Evolutionary conservation across 306 rosid species (phyloP).

Genomic region (Purshia tridentata): DNA sequence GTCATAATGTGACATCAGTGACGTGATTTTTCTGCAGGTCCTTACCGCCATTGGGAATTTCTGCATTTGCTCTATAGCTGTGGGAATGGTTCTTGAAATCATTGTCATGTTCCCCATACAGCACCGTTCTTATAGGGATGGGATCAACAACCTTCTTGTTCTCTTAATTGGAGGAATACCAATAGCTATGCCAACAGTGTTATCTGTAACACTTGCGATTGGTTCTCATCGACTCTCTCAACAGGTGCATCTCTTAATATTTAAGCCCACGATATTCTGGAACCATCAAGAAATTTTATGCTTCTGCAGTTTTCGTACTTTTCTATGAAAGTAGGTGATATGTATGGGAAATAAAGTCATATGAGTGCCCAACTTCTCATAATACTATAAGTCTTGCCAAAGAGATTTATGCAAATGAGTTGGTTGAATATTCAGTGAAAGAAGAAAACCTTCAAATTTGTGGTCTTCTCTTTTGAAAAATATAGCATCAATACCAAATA

Average conservation of each 20-base stretch:
- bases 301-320: not conserved
- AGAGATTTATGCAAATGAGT: not conserved
- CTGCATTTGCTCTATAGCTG: slow-evolving; percentile 89
- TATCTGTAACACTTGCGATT: slow-evolving; percentile 87
- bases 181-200: slow-evolving; percentile 95
- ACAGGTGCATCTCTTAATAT: slow-evolving; percentile 51
- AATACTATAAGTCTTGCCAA: not conserved
- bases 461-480: slow-evolving; percentile 6
- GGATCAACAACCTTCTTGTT: slow-evolving; percentile 91
- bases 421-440: not conserved
- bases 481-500: not conserved
- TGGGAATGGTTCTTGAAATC: slow-evolving; percentile 85
- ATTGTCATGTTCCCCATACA: slow-evolving; percentile 80
- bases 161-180: slow-evolving; percentile 94
- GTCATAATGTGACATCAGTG: not conserved
- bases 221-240: slow-evolving; percentile 90
- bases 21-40: slow-evolving; percentile 51
- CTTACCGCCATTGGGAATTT: slow-evolving; percentile 84
- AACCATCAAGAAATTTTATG: not conserved
- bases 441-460: not conserved
- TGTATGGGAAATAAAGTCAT: not conserved
- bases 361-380: not conserved
- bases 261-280: not conserved
- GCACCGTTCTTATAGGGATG: slow-evolving; percentile 75
- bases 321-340: not conserved